Evolutionary conservation across 2,329 filamentous ascomycete species (phyloP).

Genomic region (Aspergillus caelatus): DNA sequence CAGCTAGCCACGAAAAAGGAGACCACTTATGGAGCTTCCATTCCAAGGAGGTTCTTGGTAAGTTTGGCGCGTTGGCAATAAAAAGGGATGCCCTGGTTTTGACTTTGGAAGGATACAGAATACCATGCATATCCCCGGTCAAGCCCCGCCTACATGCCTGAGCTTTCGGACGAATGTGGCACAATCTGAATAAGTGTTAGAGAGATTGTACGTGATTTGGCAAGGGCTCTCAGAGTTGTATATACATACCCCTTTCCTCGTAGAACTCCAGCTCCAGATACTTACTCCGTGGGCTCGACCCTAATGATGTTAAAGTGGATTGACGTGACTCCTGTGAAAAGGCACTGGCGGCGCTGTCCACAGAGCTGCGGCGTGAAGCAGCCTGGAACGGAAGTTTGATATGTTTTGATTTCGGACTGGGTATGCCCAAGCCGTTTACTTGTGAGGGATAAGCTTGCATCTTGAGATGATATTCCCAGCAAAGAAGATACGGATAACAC

Average conservation of each 20-base stretch:
- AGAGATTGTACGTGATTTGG: accelerated
- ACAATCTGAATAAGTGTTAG: not conserved
- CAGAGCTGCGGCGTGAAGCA: not conserved
- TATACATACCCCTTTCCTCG: not conserved
- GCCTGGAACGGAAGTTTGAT: not conserved
- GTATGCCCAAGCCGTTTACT: not conserved
- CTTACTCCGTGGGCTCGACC: not conserved
- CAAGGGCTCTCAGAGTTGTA: accelerated
- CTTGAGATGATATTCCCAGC: accelerated
- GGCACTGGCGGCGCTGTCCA: not conserved
- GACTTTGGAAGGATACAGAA: not conserved
- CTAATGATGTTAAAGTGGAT: not conserved
- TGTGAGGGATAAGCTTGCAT: not conserved
- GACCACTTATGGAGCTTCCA: too few relatives aligned
- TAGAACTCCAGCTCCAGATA: not conserved
- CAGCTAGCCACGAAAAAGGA: too few relatives aligned
- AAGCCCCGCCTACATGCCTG: not conserved
- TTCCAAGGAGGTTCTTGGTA: too few relatives aligned
- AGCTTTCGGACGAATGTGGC: not conserved
- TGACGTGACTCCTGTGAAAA: not conserved
- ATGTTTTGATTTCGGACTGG: not conserved
- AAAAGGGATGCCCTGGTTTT: too few relatives aligned
- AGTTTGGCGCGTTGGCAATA: too few relatives aligned
- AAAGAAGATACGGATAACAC: not conserved
- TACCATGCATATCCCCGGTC: not conserved